phyloP scores from a whole-genome alignment of 805 yeast genomes.

The Pichia thaimueangensis region DNA sequence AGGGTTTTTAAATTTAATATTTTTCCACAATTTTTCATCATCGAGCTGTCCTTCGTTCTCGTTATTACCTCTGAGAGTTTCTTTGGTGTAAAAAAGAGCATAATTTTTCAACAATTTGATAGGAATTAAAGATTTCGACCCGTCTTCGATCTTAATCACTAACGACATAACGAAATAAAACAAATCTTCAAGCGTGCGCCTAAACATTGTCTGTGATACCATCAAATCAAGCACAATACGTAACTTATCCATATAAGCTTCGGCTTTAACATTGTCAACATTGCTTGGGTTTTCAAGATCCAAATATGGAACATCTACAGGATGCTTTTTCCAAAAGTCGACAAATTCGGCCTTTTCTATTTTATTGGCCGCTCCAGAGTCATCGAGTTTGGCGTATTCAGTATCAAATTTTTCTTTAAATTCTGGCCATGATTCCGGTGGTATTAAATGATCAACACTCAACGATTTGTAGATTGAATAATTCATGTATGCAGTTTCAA shows the following conservation, averaged over 20 bases:
- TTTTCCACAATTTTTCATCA: conserved; percentile 5
- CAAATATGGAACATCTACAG: conserved; percentile 12
- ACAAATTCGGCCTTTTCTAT: conserved; percentile 7
- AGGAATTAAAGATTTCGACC: conserved; percentile 4
- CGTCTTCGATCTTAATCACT: background rate
- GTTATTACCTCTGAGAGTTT: background rate
- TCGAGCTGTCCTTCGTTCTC: background rate
- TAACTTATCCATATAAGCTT: conserved; percentile 13
- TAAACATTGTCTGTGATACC: conserved; percentile 5
- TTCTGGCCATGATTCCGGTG: conserved; percentile 8
- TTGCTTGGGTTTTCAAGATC: conserved; percentile 6
- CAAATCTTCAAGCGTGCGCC: conserved; percentile 5
- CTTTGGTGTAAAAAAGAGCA: background rate
- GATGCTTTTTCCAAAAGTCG: conserved; percentile 7
- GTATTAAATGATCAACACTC: conserved; percentile 10
- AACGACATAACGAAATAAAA: conserved; percentile 4
- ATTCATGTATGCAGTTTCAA: conserved; percentile 9
- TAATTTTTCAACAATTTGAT: conserved; percentile 5
- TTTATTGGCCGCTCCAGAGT: background rate
- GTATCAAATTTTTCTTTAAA: conserved; percentile 2
- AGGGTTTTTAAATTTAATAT: conserved; percentile 4
- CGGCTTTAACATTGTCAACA: conserved; percentile 4
- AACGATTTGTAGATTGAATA: conserved; percentile 9
- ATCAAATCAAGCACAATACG: conserved; percentile 13
- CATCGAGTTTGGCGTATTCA: background rate